Conservation (phyloP, 2,329 filamentous ascomycete genomes). For the Davidsoniella australis region DNA sequence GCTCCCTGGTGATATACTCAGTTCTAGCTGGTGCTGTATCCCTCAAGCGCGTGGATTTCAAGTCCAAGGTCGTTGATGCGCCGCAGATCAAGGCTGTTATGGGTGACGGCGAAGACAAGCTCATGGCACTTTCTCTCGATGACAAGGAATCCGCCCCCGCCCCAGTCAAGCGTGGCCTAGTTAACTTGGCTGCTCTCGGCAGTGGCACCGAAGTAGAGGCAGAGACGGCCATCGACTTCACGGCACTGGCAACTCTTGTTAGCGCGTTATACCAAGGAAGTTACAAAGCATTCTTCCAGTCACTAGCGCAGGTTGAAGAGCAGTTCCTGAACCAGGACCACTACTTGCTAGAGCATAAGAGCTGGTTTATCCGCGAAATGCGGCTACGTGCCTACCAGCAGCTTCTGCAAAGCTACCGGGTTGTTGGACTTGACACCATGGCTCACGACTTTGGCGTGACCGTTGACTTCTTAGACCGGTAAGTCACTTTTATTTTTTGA, state of each 20-base stretch:
- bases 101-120: conserved; percentile 73
- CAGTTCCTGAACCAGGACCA: conserved; percentile 87
- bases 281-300: conserved; percentile 86
- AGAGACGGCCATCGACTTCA: conserved; percentile 77
- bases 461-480: conserved; percentile 91
- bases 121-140: conserved; percentile 64
- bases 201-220: conserved; percentile 46
- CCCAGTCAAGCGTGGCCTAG: conserved; percentile 39
- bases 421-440: conserved; percentile 95
- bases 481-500: conserved; percentile 20
- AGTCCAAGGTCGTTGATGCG: conserved; percentile 94
- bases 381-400: conserved; percentile 90
- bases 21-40: conserved; percentile 88
- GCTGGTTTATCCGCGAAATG: conserved; percentile 98
- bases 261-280: conserved; percentile 84
- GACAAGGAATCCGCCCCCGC: conserved; percentile 61
- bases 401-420: conserved; percentile 88
- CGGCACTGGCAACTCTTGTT: conserved; percentile 70
- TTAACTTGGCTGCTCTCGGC: conserved; percentile 79
- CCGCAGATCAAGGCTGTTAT: conserved; percentile 97
- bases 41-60: conserved; percentile 94
- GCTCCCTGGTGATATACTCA: conserved; percentile 82
- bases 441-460: conserved; percentile 92
- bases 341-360: conserved; percentile 87
- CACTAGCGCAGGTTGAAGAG: conserved; percentile 78